Evolutionary conservation across 192 early-diverging fungal species (phyloP).

Genomic region (Coemansia sp.): DNA sequence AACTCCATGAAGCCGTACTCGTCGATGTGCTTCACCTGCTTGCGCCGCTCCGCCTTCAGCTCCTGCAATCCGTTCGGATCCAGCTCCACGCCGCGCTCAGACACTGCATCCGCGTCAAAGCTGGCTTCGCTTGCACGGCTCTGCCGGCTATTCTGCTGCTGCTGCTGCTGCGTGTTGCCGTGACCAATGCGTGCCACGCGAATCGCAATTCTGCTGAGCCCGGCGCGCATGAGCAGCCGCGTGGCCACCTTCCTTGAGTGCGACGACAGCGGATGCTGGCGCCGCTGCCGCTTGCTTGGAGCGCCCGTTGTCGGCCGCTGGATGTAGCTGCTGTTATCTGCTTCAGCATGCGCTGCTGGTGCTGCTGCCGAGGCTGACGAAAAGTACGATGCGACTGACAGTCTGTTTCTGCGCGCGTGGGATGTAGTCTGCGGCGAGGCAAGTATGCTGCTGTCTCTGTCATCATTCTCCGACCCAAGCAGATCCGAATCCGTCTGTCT

Average conservation of each 20-base stretch:
- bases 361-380: constrained; percentile 22
- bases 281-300: not conserved
- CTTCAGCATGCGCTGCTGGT: not conserved
- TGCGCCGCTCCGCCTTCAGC: constrained; percentile 38
- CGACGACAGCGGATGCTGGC: constrained; percentile 19
- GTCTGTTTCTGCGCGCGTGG: not conserved
- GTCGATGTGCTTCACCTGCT: constrained; percentile 46
- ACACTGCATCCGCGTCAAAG: constrained; percentile 19
- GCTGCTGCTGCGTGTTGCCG: not conserved
- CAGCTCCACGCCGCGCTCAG: constrained; percentile 25
- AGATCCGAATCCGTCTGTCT: constrained; percentile 27
- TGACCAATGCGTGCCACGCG: constrained; percentile 37
- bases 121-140: not conserved
- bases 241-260: constrained; percentile 45
- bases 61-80: constrained; percentile 46
- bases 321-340: not conserved
- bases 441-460: constrained; percentile 9
- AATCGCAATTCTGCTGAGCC: constrained; percentile 50
- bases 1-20: constrained; percentile 50
- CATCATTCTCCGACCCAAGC: constrained; percentile 11
- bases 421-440: not conserved
- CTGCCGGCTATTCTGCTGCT: not conserved
- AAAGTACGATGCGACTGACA: constrained; percentile 25
- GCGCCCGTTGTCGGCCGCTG: not conserved
- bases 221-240: constrained; percentile 51